These are phyloP conservation scores for Penstemon barbatus DNA, from an alignment of 257 asterid species.

Conservation along the genomic window DNA sequence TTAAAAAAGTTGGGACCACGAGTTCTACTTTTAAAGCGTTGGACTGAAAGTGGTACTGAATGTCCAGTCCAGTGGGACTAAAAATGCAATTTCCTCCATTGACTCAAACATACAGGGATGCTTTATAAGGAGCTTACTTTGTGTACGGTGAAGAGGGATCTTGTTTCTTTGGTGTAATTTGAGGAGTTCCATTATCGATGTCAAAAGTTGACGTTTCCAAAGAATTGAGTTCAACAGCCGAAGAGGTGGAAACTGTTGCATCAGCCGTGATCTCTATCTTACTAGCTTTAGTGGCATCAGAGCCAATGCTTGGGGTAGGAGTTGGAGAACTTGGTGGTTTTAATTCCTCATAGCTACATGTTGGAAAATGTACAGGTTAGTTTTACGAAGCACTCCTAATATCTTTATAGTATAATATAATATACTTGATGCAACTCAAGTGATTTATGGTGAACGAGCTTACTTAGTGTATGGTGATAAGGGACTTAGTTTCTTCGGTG, in stretches of 20 bases:
- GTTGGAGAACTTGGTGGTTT: constrained; percentile 75
- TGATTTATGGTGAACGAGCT: constrained; percentile 13
- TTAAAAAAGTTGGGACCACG: too few relatives aligned
- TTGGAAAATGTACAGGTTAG: background rate
- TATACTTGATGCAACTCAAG: too few relatives aligned
- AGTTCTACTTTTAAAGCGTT: too few relatives aligned
- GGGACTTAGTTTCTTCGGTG: constrained; percentile 35
- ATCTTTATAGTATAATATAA: too few relatives aligned
- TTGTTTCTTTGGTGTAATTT: constrained; percentile 36
- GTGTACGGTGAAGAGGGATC: constrained; percentile 47
- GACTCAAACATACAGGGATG: too few relatives aligned
- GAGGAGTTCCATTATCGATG: constrained; percentile 22
- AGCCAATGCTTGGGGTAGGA: constrained; percentile 59
- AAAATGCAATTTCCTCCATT: too few relatives aligned
- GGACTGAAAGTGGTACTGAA: too few relatives aligned
- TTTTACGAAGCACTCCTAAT: background rate
- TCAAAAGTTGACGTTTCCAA: constrained; percentile 30
- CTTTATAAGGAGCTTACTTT: constrained; percentile 37
- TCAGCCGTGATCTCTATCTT: constrained; percentile 23
- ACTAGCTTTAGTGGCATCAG: constrained; percentile 33
- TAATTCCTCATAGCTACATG: constrained; percentile 55
- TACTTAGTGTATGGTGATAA: constrained; percentile 57
- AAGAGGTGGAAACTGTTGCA: constrained; percentile 30
- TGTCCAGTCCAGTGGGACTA: too few relatives aligned
- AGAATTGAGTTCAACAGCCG: constrained; percentile 37